Evolutionary conservation across 2,329 filamentous ascomycete species (phyloP).

Genomic region (Xylaria sp.): DNA sequence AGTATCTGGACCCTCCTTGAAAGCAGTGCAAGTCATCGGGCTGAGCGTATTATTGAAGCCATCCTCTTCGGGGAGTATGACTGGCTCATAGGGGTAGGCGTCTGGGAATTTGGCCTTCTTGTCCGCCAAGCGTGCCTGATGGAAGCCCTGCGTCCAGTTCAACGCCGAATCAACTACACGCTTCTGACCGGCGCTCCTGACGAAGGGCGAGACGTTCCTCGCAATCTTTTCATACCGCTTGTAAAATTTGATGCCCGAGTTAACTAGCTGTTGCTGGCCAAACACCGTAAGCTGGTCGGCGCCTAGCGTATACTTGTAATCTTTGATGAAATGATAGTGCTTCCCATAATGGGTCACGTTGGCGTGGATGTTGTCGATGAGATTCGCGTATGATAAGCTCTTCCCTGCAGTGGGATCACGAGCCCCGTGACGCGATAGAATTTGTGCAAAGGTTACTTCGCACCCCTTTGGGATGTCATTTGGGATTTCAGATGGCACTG

Average conservation of each 20-base stretch:
- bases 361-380: constrained; percentile 74
- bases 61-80: constrained; percentile 75
- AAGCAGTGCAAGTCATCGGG: constrained; percentile 76
- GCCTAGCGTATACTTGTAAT: constrained; percentile 78
- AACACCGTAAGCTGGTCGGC: constrained; percentile 75
- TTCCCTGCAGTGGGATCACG: constrained; percentile 81
- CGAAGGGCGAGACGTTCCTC: constrained; percentile 69
- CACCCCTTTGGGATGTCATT: constrained; percentile 73
- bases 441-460: constrained; percentile 79
- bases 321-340: constrained; percentile 75
- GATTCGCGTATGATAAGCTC: constrained; percentile 68
- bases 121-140: constrained; percentile 60
- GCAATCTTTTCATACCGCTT: constrained; percentile 75
- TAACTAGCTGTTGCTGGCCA: constrained; percentile 75
- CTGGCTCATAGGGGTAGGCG: constrained; percentile 64
- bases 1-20: constrained; percentile 69
- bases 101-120: constrained; percentile 56
- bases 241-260: constrained; percentile 82
- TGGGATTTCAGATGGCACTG: constrained; percentile 74
- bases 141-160: constrained; percentile 81
- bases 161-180: constrained; percentile 80
- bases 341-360: constrained; percentile 66
- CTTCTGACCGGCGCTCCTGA: constrained; percentile 75
- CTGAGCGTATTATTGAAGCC: constrained; percentile 84
- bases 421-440: constrained; percentile 86